A percentile compares a stretch with the other conserved stretches of the same genome.
Conservation (phyloP, 2,329 filamentous ascomycete species). For the Karstenula rhodostoma region DNA sequence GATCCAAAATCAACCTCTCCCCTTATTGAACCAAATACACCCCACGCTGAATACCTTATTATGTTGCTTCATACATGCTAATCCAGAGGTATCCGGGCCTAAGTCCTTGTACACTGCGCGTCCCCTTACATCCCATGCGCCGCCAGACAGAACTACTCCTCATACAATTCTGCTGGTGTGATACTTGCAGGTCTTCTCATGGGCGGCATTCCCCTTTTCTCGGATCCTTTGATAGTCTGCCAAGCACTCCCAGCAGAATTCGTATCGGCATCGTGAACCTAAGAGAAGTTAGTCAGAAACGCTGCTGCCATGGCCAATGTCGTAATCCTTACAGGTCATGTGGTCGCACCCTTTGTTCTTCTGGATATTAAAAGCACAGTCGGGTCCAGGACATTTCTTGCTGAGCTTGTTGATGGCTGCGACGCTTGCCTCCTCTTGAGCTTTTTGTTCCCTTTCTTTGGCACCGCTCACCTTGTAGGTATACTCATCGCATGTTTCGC, state of each 20-base stretch:
- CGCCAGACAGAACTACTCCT: background rate
- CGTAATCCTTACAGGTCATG: conserved; percentile 44
- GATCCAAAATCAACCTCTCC: background rate
- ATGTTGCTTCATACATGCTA: background rate
- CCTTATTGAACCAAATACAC: background rate
- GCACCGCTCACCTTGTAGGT: conserved; percentile 41
- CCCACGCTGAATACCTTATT: background rate
- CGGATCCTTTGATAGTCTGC: conserved; percentile 36
- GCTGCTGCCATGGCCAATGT: too few relatives aligned
- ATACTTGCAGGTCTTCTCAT: conserved; percentile 32
- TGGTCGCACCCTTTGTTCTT: conserved; percentile 55
- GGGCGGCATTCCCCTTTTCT: conserved; percentile 28
- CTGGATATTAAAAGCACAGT: conserved; percentile 51
- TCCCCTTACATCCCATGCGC: background rate
- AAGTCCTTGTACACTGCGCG: too few relatives aligned
- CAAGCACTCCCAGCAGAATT: conserved; percentile 54
- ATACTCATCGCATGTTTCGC: conserved; percentile 53
- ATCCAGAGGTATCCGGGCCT: too few relatives aligned
- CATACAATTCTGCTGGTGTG: conserved; percentile 5
- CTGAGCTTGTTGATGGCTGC: conserved; percentile 40
- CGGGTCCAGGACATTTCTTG: conserved; percentile 50
- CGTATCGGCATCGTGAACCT: conserved; percentile 45
- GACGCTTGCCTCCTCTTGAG: conserved; percentile 38
- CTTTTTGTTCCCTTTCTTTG: conserved; percentile 32
- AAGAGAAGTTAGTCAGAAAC: conserved; percentile 19